A percentile compares a stretch with the other conserved stretches of the same genome.
phyloP scores from a whole-genome alignment of 345 rosid species.

The Syzygium aqueum region DNA sequence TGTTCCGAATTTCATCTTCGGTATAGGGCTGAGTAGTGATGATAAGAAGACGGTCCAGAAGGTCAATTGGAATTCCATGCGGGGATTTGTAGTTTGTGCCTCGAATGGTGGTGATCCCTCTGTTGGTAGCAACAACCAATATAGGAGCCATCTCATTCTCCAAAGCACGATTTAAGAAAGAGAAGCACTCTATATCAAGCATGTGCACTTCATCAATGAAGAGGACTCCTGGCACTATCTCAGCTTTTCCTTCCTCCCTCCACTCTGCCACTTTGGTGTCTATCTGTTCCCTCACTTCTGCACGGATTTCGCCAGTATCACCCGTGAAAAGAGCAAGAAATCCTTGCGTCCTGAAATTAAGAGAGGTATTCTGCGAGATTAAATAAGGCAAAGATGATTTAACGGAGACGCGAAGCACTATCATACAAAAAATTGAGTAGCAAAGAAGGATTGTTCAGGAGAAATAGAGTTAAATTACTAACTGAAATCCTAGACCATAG shows the following conservation, averaged over 20 bases:
- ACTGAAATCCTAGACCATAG: not conserved
- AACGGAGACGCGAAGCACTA: not conserved
- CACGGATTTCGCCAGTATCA: slow-evolving; percentile 92
- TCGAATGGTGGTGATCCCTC: slow-evolving; percentile 86
- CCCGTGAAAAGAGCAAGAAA: slow-evolving; percentile 95
- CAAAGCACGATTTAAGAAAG: slow-evolving; percentile 89
- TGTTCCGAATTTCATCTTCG: slow-evolving; percentile 65
- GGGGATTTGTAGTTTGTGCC: slow-evolving; percentile 93
- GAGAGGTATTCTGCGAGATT: not conserved
- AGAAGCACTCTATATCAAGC: slow-evolving; percentile 98
- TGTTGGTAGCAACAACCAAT: slow-evolving; percentile 83
- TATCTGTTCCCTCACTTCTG: slow-evolving; percentile 92
- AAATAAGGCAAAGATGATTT: not conserved
- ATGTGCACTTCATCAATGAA: slow-evolving; percentile 97
- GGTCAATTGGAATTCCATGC: slow-evolving; percentile 94
- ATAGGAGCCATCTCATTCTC: slow-evolving; percentile 98
- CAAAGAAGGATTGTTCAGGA: not conserved
- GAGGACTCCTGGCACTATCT: slow-evolving; percentile 91
- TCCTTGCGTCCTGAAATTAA: slow-evolving; percentile 66
- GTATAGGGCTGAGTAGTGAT: slow-evolving; percentile 78
- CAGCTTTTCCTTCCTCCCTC: slow-evolving; percentile 99
- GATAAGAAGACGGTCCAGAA: slow-evolving; percentile 87
- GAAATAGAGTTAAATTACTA: not conserved
- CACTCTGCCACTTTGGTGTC: slow-evolving; percentile 96
- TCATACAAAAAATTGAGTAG: not conserved